Evolutionary conservation across 163 green algal genomes (phyloP).

Genomic region (Volvox carteri): DNA sequence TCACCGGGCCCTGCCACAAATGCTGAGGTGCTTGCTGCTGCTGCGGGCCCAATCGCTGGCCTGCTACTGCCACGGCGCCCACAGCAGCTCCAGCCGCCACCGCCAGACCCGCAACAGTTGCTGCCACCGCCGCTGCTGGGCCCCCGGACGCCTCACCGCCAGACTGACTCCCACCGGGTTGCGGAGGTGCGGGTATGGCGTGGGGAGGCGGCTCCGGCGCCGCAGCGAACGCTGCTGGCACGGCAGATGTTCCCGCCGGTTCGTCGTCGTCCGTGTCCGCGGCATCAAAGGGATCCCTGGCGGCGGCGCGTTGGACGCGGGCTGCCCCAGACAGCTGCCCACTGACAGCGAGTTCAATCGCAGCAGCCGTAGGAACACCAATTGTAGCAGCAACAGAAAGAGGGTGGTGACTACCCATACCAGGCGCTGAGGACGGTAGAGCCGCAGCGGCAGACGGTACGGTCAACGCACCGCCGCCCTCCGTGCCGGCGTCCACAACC

Average conservation of each 20-base stretch:
- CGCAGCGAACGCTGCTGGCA: no score
- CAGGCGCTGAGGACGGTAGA: no score
- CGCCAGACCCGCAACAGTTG: background rate
- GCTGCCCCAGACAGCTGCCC: background rate
- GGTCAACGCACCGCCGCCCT: no score
- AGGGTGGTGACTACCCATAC: no score
- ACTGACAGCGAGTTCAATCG: no score
- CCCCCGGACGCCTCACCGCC: background rate
- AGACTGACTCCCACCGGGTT: background rate
- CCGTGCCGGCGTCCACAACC: no score
- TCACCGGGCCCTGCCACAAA: background rate
- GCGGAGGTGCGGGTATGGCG: no score
- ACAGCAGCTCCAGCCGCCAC: background rate
- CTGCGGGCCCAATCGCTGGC: background rate
- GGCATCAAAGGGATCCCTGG: constrained; percentile 27
- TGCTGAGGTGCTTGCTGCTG: background rate
- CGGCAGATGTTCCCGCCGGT: no score
- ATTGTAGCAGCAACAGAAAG: no score
- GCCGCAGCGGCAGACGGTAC: no score
- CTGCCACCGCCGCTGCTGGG: background rate
- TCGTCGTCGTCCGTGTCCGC: constrained; percentile 32
- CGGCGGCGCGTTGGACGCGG: background rate
- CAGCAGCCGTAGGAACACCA: no score
- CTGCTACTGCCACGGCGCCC: background rate
- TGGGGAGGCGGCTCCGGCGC: no score